phyloP scores from a whole-genome alignment of 106 monocot species.

The Ottelia alismoides region DNA sequence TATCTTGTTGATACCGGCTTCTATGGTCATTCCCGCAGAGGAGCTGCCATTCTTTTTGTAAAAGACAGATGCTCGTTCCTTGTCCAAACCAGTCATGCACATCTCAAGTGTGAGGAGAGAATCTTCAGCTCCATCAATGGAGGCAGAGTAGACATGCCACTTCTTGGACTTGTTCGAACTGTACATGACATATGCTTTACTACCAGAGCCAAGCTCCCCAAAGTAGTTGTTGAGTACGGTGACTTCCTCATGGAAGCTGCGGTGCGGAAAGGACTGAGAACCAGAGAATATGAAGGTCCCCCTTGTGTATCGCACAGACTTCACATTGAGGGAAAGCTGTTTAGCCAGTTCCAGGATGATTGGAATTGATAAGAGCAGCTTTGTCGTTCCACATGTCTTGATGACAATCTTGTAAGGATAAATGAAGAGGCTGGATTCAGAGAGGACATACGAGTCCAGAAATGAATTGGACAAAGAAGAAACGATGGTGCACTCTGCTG shows the following conservation, averaged over 20 bases:
- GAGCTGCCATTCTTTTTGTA: constrained; percentile 37
- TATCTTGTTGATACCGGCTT: constrained; percentile 53
- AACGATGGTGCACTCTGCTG: constrained; percentile 77
- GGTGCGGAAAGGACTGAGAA: constrained; percentile 75
- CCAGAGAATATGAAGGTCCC: constrained; percentile 78
- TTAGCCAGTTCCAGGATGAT: constrained; percentile 55
- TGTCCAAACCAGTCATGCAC: constrained; percentile 86
- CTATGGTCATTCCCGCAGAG: constrained; percentile 56
- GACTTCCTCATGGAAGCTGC: constrained; percentile 77
- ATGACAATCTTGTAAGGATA: constrained; percentile 68
- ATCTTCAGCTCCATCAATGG: constrained; percentile 38
- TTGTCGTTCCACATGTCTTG: constrained; percentile 92
- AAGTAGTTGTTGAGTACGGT: constrained; percentile 44
- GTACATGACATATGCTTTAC: constrained; percentile 60
- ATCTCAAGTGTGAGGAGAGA: constrained; percentile 77
- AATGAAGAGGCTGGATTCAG: constrained; percentile 93
- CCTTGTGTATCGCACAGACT: constrained; percentile 59
- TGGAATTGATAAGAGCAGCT: constrained; percentile 70
- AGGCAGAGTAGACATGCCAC: constrained; percentile 90
- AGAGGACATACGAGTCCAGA: constrained; percentile 90
- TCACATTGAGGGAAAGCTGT: constrained; percentile 31
- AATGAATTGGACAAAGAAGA: constrained; percentile 61
- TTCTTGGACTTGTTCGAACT: constrained; percentile 33
- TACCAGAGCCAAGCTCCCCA: constrained; percentile 42
- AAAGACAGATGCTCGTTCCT: constrained; percentile 46